These are phyloP conservation scores for Capsella bursapastoris DNA, from an alignment of 345 rosid genomes.

Conservation along the genomic window DNA sequence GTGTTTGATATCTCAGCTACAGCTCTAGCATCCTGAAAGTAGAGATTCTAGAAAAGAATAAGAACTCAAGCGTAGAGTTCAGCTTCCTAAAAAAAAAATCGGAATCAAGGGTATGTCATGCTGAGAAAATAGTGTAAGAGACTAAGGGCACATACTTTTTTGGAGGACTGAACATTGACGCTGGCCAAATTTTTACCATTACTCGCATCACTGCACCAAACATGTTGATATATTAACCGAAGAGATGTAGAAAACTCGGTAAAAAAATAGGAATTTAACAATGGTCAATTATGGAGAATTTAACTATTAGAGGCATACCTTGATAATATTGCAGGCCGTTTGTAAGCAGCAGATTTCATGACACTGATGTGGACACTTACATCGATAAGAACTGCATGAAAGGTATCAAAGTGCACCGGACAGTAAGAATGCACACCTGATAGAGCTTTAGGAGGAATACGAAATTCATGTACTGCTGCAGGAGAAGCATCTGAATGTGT, in stretches of 20 bases:
- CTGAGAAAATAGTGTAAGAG: constrained; percentile 16
- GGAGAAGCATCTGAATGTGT: constrained; percentile 61
- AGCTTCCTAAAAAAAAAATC: neutral
- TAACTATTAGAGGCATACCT: constrained; percentile 60
- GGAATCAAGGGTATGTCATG: neutral
- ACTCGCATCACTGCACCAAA: constrained; percentile 56
- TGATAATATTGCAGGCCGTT: constrained; percentile 52
- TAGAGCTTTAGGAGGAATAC: constrained; percentile 96
- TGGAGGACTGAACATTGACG: constrained; percentile 51
- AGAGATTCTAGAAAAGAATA: constrained; percentile 15
- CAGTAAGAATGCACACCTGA: constrained; percentile 92
- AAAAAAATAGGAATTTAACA: constrained; percentile 6
- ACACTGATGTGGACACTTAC: constrained; percentile 76
- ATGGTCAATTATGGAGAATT: constrained; percentile 24
- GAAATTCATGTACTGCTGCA: constrained; percentile 86
- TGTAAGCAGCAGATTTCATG: constrained; percentile 62
- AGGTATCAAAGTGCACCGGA: constrained; percentile 88
- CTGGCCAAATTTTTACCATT: constrained; percentile 48
- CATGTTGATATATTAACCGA: constrained; percentile 28
- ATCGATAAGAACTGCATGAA: constrained; percentile 87
- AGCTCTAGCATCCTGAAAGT: neutral
- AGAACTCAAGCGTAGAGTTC: constrained; percentile 12
- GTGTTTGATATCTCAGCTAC: constrained; percentile 5
- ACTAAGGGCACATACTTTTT: constrained; percentile 55
- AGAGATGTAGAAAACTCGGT: neutral